Evolutionary conservation across 2,329 filamentous ascomycete genomes (phyloP).

Genomic region (Fusarium incarnatum): DNA sequence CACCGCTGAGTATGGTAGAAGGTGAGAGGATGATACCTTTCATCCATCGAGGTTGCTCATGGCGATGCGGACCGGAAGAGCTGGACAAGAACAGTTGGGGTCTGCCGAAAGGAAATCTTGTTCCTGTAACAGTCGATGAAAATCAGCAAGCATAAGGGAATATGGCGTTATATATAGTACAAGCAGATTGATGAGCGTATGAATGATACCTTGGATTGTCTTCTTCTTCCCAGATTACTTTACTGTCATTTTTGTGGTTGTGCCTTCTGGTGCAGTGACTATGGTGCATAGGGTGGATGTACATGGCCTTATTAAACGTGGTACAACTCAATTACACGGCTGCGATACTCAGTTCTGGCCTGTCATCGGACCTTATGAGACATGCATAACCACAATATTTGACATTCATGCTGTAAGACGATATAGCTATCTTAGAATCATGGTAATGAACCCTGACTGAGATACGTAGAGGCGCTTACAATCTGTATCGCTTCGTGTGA

Average conservation of each 20-base stretch:
- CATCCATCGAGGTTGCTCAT: conserved; percentile 62
- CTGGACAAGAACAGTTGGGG: conserved; percentile 34
- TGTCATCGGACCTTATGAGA: not conserved
- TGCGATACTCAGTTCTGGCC: not conserved
- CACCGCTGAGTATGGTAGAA: conserved; percentile 47
- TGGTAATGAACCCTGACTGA: not conserved
- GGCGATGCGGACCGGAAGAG: conserved; percentile 57
- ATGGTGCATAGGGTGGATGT: no score
- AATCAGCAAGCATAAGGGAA: conserved; percentile 16
- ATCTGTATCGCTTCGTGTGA: not conserved
- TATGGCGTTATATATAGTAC: conserved; percentile 17
- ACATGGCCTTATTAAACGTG: no score
- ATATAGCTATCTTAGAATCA: not conserved
- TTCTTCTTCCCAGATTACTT: not conserved
- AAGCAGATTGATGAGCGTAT: conserved; percentile 27
- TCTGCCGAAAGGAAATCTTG: conserved; percentile 34
- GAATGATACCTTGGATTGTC: conserved; percentile 23
- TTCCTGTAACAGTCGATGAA: conserved; percentile 18
- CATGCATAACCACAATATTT: not conserved
- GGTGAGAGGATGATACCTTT: conserved; percentile 60
- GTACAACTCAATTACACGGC: not conserved
- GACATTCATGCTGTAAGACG: not conserved
- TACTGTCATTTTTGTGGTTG: no score
- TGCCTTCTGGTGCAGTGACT: no score
- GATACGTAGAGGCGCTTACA: not conserved